Evolutionary conservation across 495 filamentous ascomycete genomes (phyloP).

Genomic region (Hypoxylon fuscum): DNA sequence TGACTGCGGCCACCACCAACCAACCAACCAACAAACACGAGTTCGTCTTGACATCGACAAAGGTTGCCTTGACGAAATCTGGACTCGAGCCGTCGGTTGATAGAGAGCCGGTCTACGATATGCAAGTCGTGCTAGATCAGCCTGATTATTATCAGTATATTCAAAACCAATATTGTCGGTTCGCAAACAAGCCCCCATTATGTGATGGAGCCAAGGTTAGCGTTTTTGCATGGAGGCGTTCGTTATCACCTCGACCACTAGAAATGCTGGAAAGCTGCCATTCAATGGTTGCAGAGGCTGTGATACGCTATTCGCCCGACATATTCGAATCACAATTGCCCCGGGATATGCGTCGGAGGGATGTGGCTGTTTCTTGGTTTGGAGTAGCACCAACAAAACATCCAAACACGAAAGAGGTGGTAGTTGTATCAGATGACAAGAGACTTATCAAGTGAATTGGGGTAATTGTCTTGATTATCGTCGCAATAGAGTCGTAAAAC

Average conservation of each 20-base stretch:
- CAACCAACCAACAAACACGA: conserved; percentile 27
- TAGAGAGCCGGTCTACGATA: conserved; percentile 10
- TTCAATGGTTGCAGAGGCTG: conserved; percentile 5
- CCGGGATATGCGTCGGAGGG: conserved; percentile 17
- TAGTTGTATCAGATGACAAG: conserved; percentile 35
- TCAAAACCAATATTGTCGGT: not conserved
- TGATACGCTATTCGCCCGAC: conserved; percentile 23
- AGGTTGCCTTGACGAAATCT: conserved; percentile 18
- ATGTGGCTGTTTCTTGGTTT: conserved; percentile 32
- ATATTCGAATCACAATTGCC: conserved; percentile 5
- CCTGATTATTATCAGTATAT: conserved; percentile 7
- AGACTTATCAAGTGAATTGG: conserved; percentile 21
- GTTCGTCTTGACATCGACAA: conserved; percentile 18
- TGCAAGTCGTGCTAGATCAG: not conserved
- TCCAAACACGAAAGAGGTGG: conserved; percentile 24
- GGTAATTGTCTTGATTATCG: conserved; percentile 28
- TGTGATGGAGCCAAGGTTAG: conserved; percentile 11
- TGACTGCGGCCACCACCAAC: conserved; percentile 28
- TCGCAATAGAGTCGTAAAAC: conserved; percentile 25
- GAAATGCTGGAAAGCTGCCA: conserved; percentile 1
- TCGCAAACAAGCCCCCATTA: too few relatives aligned
- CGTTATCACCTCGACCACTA: conserved; percentile 2
- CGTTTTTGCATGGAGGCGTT: conserved; percentile 13
- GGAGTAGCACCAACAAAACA: conserved; percentile 34
- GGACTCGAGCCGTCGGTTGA: not conserved